Conservation (phyloP, 805 yeast genomes). For the Schwanniomyces occidentalis region DNA sequence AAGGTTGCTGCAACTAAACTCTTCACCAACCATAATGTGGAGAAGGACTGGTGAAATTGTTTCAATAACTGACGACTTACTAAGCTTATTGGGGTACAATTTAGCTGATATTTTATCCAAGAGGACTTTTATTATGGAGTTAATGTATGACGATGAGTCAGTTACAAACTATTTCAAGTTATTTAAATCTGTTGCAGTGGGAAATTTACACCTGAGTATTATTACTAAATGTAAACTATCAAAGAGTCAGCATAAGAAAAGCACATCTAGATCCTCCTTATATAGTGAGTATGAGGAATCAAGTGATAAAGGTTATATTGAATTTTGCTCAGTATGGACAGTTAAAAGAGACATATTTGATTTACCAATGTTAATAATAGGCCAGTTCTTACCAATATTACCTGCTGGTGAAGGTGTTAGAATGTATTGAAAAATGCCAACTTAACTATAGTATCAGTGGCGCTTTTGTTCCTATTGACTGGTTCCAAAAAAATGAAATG, state of each 20-base stretch:
- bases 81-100: constrained; percentile 65
- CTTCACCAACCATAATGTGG: constrained; percentile 84
- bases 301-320: constrained; percentile 36
- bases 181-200: constrained; percentile 73
- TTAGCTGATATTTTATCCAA: constrained; percentile 57
- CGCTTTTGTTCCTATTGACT: background rate
- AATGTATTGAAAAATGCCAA: constrained; percentile 20
- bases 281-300: constrained; percentile 17
- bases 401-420: constrained; percentile 34
- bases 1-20: constrained; percentile 49
- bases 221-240: constrained; percentile 51
- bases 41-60: constrained; percentile 84
- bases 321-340: constrained; percentile 82
- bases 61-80: constrained; percentile 72
- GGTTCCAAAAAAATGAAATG: background rate
- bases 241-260: constrained; percentile 25
- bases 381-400: constrained; percentile 73
- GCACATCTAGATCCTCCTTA: constrained; percentile 4
- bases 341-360: constrained; percentile 82
- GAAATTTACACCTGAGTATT: constrained; percentile 55
- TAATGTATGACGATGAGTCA: constrained; percentile 74
- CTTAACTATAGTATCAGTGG: background rate
- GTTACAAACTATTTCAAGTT: constrained; percentile 70
- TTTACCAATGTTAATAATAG: constrained; percentile 80
- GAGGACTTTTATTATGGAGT: constrained; percentile 69